phyloP scores from a whole-genome alignment of 108 stramenopile species.

The Stephanodiscus triporus region DNA sequence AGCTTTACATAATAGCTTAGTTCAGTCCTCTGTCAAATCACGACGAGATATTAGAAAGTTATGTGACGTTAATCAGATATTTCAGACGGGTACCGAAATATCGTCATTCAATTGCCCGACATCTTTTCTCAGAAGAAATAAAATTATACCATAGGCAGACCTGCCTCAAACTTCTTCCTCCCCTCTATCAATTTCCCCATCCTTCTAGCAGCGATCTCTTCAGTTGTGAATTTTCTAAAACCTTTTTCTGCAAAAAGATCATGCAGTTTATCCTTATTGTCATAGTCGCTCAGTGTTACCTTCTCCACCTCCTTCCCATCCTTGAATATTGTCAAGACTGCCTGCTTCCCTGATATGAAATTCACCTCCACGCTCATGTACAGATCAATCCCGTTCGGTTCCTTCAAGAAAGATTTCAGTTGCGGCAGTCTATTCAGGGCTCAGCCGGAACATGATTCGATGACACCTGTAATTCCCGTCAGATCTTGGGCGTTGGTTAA shows the following conservation, averaged over 20 bases:
- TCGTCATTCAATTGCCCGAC: slow-evolving; percentile 19
- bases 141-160: not conserved
- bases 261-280: slow-evolving; percentile 45
- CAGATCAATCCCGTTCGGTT: slow-evolving; percentile 53
- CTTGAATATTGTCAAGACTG: slow-evolving; percentile 55
- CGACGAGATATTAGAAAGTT: not conserved
- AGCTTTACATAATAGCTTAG: slow-evolving; percentile 16
- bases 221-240: slow-evolving; percentile 37
- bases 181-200: not conserved
- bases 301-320: slow-evolving; percentile 47
- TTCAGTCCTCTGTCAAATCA: not conserved
- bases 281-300: slow-evolving; percentile 36
- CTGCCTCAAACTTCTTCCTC: slow-evolving; percentile 3
- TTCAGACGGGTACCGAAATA: slow-evolving; percentile 13
- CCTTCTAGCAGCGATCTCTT: slow-evolving; percentile 17
- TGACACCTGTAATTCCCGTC: slow-evolving; percentile 44
- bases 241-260: slow-evolving; percentile 34
- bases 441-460: slow-evolving; percentile 65
- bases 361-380: slow-evolving; percentile 58
- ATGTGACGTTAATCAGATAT: slow-evolving; percentile 13
- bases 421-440: slow-evolving; percentile 58
- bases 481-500: slow-evolving; percentile 11
- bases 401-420: slow-evolving; percentile 60
- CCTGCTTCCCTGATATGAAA: slow-evolving; percentile 53
- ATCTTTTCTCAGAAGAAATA: not conserved